phyloP scores from a whole-genome alignment of 75 land plant genomes.

The Picea glauca region DNA sequence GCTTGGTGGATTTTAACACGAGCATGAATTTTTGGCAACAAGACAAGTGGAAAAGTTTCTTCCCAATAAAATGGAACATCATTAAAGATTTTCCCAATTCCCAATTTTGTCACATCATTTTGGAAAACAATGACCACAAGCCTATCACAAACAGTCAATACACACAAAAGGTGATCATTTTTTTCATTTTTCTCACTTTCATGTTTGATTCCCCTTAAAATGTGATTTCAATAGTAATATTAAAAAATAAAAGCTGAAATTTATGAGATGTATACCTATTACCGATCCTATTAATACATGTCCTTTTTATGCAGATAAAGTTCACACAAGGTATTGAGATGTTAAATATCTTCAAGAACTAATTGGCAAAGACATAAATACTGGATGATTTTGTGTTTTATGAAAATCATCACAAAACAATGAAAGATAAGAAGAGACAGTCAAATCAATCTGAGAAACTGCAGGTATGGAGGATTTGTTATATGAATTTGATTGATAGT shows the following conservation, averaged over 20 bases:
- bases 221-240: not conserved
- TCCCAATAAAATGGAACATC: constrained; percentile 66
- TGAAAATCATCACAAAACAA: constrained; percentile 60
- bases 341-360: constrained; percentile 68
- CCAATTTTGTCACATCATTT: constrained; percentile 52
- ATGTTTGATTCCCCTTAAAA: not conserved
- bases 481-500: not conserved
- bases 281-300: not conserved
- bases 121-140: constrained; percentile 62
- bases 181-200: not conserved
- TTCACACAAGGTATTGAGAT: constrained; percentile 69
- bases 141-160: constrained; percentile 67
- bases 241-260: not conserved
- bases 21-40: constrained; percentile 71
- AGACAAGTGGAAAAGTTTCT: constrained; percentile 66
- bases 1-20: constrained; percentile 48
- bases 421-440: constrained; percentile 61
- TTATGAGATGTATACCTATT: not conserved
- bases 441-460: constrained; percentile 17
- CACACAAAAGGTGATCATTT: constrained; percentile 45
- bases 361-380: constrained; percentile 60
- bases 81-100: constrained; percentile 62
- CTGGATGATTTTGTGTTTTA: constrained; percentile 80
- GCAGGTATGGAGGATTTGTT: constrained; percentile 12
- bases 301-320: constrained; percentile 42